Conservation (phyloP, 495 filamentous ascomycete species). For the Xylaria longipes region DNA sequence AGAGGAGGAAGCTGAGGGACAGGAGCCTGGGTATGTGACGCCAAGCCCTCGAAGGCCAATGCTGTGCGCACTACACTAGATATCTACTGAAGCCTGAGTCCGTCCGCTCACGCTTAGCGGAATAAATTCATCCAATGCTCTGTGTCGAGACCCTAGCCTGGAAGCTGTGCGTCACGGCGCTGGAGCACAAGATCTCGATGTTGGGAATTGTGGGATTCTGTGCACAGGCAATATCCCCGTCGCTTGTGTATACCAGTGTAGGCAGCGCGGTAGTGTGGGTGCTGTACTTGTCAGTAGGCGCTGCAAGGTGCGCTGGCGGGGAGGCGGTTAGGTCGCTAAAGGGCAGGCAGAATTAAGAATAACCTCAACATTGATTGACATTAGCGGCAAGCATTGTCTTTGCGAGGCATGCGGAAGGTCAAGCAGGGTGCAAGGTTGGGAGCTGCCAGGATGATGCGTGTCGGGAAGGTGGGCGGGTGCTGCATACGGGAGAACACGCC, state of each 20-base stretch:
- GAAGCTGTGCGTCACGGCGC: constrained; percentile 14
- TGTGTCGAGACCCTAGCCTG: neutral
- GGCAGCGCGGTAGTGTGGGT: neutral
- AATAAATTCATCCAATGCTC: neutral
- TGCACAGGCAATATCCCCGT: constrained; percentile 22
- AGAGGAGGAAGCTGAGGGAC: constrained; percentile 17
- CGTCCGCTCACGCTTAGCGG: constrained; percentile 10
- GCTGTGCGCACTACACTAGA: constrained; percentile 18
- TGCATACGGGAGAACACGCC: constrained; percentile 14
- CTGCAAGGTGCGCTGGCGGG: neutral
- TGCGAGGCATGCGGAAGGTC: neutral
- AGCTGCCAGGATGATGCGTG: constrained; percentile 2
- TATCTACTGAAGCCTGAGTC: neutral
- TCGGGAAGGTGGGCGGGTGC: constrained; percentile 18
- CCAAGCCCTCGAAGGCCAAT: constrained; percentile 34
- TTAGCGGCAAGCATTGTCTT: neutral
- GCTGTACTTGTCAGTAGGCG: neutral
- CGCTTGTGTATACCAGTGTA: neutral
- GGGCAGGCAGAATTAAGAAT: neutral
- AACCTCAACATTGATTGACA: neutral
- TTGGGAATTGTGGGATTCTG: constrained; percentile 5
- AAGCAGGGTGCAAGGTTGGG: no score
- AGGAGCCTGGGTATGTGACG: constrained; percentile 40
- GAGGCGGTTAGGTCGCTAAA: constrained; percentile 9
- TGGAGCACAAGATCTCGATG: constrained; percentile 22